Conservation (phyloP, 257 asterid genomes). For the Przewalskia tangutica region DNA sequence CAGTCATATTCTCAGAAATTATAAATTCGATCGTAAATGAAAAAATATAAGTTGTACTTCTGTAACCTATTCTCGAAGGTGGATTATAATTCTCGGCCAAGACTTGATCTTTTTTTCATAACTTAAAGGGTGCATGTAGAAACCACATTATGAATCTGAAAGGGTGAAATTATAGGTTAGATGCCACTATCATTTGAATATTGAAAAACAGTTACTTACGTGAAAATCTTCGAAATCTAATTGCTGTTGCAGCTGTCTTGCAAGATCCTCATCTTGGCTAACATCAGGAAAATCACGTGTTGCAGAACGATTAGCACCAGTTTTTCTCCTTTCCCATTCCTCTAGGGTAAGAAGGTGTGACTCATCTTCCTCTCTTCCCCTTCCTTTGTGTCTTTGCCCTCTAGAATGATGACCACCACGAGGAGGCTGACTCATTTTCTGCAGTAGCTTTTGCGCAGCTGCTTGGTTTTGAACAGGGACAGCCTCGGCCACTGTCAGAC, state of each 20-base stretch:
- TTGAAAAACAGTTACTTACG: constrained; percentile 22
- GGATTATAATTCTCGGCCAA: neutral
- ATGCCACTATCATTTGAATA: neutral
- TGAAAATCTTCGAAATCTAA: constrained; percentile 67
- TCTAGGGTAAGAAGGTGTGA: constrained; percentile 55
- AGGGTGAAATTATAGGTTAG: neutral
- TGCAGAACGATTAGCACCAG: constrained; percentile 25
- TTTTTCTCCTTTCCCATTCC: constrained; percentile 77
- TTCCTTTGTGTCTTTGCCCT: constrained; percentile 49
- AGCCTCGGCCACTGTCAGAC: constrained; percentile 49
- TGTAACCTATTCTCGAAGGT: neutral
- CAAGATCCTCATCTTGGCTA: constrained; percentile 74
- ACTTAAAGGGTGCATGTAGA: neutral
- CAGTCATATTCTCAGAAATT: neutral
- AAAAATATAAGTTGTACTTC: neutral
- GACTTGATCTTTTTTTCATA: neutral
- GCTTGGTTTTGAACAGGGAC: constrained; percentile 79
- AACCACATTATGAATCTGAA: neutral
- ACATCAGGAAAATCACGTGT: constrained; percentile 19
- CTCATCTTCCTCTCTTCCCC: constrained; percentile 38
- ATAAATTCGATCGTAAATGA: neutral
- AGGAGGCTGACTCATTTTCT: constrained; percentile 51
- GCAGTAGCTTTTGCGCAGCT: constrained; percentile 87
- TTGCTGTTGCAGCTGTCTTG: constrained; percentile 70
- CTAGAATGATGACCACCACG: constrained; percentile 27